Conservation (phyloP, 2,329 filamentous ascomycete genomes). For the Calonectria pseudoreteaudii region DNA sequence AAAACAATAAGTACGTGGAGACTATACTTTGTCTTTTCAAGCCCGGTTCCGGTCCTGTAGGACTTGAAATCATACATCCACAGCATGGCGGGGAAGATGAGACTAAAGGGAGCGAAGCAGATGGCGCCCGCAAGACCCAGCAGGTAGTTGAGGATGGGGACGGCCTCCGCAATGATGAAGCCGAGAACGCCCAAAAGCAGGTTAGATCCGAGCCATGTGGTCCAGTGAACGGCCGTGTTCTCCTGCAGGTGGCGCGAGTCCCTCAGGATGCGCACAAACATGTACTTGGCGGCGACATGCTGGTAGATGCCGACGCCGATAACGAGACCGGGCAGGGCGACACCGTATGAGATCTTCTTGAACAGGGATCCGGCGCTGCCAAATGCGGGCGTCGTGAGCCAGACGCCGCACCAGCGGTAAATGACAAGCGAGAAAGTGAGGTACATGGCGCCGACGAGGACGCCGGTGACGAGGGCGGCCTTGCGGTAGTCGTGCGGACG, state of each 20-base stretch:
- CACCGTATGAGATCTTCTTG: conserved; percentile 49
- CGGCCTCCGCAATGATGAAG: conserved; percentile 39
- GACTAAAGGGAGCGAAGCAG: conserved; percentile 46
- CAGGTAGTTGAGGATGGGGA: conserved; percentile 47
- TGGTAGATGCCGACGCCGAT: conserved; percentile 49
- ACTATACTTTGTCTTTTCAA: conserved; percentile 33
- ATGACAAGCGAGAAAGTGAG: conserved; percentile 46
- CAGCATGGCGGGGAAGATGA: conserved; percentile 44
- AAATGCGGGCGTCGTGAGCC: conserved; percentile 46
- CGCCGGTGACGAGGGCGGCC: conserved; percentile 38
- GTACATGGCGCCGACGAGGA: conserved; percentile 42
- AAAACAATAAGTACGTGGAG: conserved; percentile 39
- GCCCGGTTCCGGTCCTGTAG: conserved; percentile 30
- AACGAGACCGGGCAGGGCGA: conserved; percentile 44
- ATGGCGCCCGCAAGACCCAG: conserved; percentile 46
- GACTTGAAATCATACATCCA: conserved; percentile 39
- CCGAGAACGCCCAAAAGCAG: conserved; percentile 29
- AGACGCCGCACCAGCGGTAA: conserved; percentile 45
- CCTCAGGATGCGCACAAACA: conserved; percentile 44
- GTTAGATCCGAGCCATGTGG: conserved; percentile 38
- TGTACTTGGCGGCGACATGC: conserved; percentile 49
- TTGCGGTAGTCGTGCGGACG: conserved; percentile 40
- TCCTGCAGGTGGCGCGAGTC: conserved; percentile 42
- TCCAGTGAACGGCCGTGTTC: conserved; percentile 43
- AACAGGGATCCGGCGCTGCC: conserved; percentile 43